These are phyloP conservation scores for Crassisporium funariophilum DNA, from an alignment of 768 basidiomycete species.

Conservation along the genomic window DNA sequence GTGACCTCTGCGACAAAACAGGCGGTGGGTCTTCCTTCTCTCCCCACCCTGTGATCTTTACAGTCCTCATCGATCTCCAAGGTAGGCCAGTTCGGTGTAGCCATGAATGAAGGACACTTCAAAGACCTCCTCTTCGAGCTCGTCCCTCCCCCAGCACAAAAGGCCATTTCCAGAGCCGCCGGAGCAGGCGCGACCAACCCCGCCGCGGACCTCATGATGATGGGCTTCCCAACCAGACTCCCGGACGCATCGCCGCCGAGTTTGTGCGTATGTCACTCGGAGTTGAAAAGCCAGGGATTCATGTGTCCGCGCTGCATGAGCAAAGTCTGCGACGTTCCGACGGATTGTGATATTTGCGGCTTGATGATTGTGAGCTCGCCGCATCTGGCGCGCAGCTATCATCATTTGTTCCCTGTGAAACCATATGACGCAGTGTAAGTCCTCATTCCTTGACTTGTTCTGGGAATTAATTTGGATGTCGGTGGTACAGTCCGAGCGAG, in stretches of 20 bases:
- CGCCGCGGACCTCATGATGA: constrained; percentile 94
- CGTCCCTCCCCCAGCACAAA: constrained; percentile 91
- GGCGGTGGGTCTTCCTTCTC: constrained; percentile 62
- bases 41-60: constrained; percentile 6
- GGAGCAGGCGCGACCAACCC: constrained; percentile 44
- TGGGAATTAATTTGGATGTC: neutral
- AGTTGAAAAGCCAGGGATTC: constrained; percentile 91
- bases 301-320: constrained; percentile 92
- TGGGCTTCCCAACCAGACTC: constrained; percentile 96
- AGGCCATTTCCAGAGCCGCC: constrained; percentile 47
- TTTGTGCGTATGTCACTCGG: constrained; percentile 92
- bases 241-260: constrained; percentile 82
- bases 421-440: constrained; percentile 82
- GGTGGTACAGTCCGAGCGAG: constrained; percentile 35
- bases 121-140: constrained; percentile 95
- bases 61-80: constrained; percentile 11
- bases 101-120: constrained; percentile 96
- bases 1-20: constrained; percentile 88
- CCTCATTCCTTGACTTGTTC: constrained; percentile 3
- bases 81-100: constrained; percentile 89
- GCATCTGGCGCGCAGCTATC: constrained; percentile 94
- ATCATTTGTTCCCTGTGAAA: constrained; percentile 94
- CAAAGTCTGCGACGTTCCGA: constrained; percentile 97
- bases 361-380: constrained; percentile 98
- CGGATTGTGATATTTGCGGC: constrained; percentile 96